These are phyloP conservation scores for Psilocybe cubensis DNA, from an alignment of 768 basidiomycete genomes.

Conservation along the genomic window DNA sequence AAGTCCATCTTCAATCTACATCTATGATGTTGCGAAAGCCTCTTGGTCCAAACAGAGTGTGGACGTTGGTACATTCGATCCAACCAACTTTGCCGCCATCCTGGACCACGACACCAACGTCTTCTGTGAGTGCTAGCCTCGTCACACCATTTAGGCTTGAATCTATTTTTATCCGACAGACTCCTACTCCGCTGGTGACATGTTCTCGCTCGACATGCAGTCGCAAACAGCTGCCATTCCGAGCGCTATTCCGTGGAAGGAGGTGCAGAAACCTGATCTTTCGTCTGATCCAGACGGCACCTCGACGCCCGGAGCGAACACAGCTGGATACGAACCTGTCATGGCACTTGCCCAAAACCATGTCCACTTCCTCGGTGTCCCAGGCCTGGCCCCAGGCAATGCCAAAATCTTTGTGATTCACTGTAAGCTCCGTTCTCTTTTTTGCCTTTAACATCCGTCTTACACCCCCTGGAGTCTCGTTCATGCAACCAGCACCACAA, in stretches of 20 bases:
- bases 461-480: slow-evolving; percentile 54
- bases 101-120: slow-evolving; percentile 95
- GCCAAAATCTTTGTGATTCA: slow-evolving; percentile 88
- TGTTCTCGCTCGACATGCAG: slow-evolving; percentile 76
- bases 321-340: slow-evolving; percentile 63
- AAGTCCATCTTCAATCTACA: slow-evolving; percentile 72
- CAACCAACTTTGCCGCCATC: slow-evolving; percentile 66
- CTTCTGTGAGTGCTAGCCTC: slow-evolving; percentile 59
- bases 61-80: slow-evolving; percentile 59
- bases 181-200: slow-evolving; percentile 63
- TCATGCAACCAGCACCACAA: slow-evolving; percentile 77
- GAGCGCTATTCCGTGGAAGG: slow-evolving; percentile 63
- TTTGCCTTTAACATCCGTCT: neutral
- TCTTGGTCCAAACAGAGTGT: slow-evolving; percentile 81
- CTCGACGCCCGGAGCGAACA: slow-evolving; percentile 31
- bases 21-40: slow-evolving; percentile 74
- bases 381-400: slow-evolving; percentile 65
- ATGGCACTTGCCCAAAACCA: slow-evolving; percentile 89
- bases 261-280: slow-evolving; percentile 60
- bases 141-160: neutral
- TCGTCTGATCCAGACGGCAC: slow-evolving; percentile 12
- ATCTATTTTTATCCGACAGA: slow-evolving; percentile 41
- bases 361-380: slow-evolving; percentile 79
- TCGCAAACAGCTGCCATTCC: slow-evolving; percentile 62
- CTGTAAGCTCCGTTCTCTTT: slow-evolving; percentile 51